Base-by-base conservation (phyloP, 2,329 filamentous ascomycete genomes). In the Fusarium denticulatum region DNA sequence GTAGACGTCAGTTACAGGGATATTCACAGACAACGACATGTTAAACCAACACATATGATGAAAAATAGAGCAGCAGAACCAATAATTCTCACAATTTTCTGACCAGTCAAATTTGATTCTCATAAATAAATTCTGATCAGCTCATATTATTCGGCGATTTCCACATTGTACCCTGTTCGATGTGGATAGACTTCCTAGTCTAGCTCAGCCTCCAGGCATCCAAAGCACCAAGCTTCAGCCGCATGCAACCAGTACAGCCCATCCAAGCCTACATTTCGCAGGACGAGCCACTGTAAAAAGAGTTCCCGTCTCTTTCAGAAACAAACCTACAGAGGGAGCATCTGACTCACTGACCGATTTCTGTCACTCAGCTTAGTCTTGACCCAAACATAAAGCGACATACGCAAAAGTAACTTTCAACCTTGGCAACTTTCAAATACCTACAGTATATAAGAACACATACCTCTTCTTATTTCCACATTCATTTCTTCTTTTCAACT, bases 281-380 rank as follows among this genome's bases (percentile, higher is more conserved):
- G n/a, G 32, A 34, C 26, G 39, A 34, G 11, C 24, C 46, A 59
- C 18, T 50, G 45, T 43, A 49, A 8, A 6, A 14, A 52, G 6
- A 5, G 9, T 36, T 26, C 22, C 46, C 28, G 7, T 55, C 18
- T 15, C n/a, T 6, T 22, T 20, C 12, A 50, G 16, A 10, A 34
- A 10, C 10, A 2, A 50, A 34, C 14, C 36, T 8, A 14, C 34
- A 18, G 20, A 34, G 45, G 15, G 10, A 42, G 16, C 4, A 42
- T 56, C 65, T 74, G 71, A 74, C 71, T 74, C 71, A 74, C 59
- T 72, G 71, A 36, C 62, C 71, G 71, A 59, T 52, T 56, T 57
- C 22, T 24, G 24, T 46, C 30, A 36, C 12, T 16, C 47, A 66
- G 57, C n/a, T 40, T 14, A 30, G 32, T 30, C 39, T 40, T 59